A percentile compares a stretch with the other conserved stretches of the same genome.
Evolutionary conservation across 805 yeast genomes (phyloP).

Genomic region (Kregervanrija fluxuum): DNA sequence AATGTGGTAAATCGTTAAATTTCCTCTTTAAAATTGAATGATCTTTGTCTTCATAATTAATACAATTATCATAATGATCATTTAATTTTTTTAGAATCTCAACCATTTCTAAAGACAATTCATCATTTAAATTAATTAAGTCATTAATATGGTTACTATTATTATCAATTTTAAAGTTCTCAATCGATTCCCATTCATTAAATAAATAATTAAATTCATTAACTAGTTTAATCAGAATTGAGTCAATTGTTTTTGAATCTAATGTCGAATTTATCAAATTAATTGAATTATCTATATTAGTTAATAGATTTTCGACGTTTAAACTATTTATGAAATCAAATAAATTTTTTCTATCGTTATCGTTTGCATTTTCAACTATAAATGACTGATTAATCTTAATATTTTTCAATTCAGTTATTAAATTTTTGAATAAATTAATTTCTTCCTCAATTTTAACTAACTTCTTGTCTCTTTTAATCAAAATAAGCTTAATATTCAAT

Average conservation of each 20-base stretch:
- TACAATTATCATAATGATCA: conserved; percentile 77
- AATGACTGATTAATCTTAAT: conserved; percentile 31
- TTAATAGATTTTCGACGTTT: conserved; percentile 29
- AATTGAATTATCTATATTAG: conserved; percentile 22
- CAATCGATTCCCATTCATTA: conserved; percentile 16
- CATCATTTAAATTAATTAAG: conserved; percentile 33
- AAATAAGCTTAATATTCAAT: conserved; percentile 21
- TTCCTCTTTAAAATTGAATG: conserved; percentile 43
- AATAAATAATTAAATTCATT: conserved; percentile 20
- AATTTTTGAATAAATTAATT: conserved; percentile 27
- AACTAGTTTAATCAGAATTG: conserved; percentile 19
- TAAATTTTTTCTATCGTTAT: conserved; percentile 15
- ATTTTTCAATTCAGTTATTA: conserved; percentile 28
- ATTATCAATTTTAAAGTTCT: conserved; percentile 12
- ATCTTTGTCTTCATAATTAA: conserved; percentile 30
- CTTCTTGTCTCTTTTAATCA: conserved; percentile 17
- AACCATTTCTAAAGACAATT: conserved; percentile 64
- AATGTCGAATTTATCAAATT: conserved; percentile 25
- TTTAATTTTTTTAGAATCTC: conserved; percentile 63
- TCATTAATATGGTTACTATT: conserved; percentile 16
- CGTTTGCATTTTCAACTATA: conserved; percentile 8
- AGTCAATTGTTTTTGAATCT: conserved; percentile 21
- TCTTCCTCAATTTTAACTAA: conserved; percentile 20
- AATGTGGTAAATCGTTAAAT: conserved; percentile 48
- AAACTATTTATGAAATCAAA: conserved; percentile 43